A percentile compares a stretch with the other conserved stretches of the same genome.
These are phyloP conservation scores for Scytalidium sp. DNA, from an alignment of 2,329 filamentous ascomycete genomes.

Conservation along the genomic window DNA sequence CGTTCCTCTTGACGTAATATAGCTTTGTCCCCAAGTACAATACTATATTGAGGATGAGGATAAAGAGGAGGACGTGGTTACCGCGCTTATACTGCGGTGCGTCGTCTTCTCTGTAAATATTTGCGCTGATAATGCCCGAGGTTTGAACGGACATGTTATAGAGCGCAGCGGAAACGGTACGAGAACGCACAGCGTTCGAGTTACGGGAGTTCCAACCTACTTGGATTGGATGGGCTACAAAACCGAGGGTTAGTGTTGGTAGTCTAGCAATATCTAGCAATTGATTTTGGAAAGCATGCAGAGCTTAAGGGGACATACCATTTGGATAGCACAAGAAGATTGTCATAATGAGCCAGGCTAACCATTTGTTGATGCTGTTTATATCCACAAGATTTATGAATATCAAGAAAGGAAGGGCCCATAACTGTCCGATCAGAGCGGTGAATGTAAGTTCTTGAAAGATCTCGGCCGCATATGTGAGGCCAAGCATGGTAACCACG, in stretches of 20 bases:
- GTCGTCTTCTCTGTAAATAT: conserved; percentile 42
- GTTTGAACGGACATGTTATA: conserved; percentile 56
- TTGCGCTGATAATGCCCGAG: conserved; percentile 32
- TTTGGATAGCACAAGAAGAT: conserved; percentile 38
- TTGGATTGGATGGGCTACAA: conserved; percentile 44
- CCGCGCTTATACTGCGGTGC: conserved; percentile 49
- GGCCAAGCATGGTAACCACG: conserved; percentile 35
- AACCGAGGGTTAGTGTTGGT: neutral
- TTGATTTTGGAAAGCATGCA: neutral
- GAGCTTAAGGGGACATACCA: too few relatives aligned
- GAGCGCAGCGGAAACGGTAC: conserved; percentile 60
- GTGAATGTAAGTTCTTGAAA: conserved; percentile 48
- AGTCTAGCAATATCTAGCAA: neutral
- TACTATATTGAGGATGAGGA: conserved; percentile 44
- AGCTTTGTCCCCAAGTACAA: conserved; percentile 41
- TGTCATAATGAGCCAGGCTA: conserved; percentile 38
- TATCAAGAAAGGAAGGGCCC: conserved; percentile 58
- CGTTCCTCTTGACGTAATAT: conserved; percentile 45
- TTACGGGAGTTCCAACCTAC: conserved; percentile 52
- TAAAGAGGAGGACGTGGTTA: conserved; percentile 51
- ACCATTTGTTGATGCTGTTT: conserved; percentile 36
- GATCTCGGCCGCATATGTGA: conserved; percentile 39
- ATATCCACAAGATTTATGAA: conserved; percentile 34
- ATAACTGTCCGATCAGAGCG: conserved; percentile 49
- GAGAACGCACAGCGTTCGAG: conserved; percentile 57